phyloP scores from a whole-genome alignment of 495 filamentous ascomycete species.

The Penicillium waksmanii region DNA sequence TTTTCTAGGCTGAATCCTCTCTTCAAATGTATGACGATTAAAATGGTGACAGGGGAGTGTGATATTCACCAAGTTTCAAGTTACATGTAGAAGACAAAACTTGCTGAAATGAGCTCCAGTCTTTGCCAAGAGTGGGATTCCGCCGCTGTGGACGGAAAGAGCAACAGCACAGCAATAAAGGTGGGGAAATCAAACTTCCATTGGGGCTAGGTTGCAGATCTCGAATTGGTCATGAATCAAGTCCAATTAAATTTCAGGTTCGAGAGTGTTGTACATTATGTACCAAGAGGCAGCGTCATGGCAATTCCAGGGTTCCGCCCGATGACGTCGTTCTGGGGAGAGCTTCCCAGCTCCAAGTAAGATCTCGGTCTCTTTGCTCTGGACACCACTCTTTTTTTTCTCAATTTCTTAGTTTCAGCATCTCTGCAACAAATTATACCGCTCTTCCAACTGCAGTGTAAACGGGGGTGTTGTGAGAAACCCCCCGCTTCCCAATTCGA shows the following conservation, averaged over 20 bases:
- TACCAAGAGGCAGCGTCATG: slow-evolving; percentile 2
- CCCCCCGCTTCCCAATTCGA: not conserved
- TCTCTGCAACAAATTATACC: slow-evolving; percentile 2
- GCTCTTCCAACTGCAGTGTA: not conserved
- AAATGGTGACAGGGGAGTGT: no score
- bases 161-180: slow-evolving; percentile 13
- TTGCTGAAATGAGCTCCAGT: slow-evolving; percentile 6
- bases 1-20: not conserved
- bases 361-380: slow-evolving; percentile 7
- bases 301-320: slow-evolving; percentile 27
- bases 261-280: no score
- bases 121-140: slow-evolving; percentile 12
- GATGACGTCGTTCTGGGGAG: slow-evolving; percentile 30
- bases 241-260: not conserved
- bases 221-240: slow-evolving; percentile 11
- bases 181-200: slow-evolving; percentile 13
- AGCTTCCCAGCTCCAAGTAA: slow-evolving; percentile 7
- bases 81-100: not conserved
- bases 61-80: not conserved
- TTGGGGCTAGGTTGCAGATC: slow-evolving; percentile 6
- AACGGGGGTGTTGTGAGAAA: slow-evolving; percentile 9
- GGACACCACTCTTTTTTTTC: not conserved
- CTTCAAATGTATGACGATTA: no score
- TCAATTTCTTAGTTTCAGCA: not conserved
- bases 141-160: slow-evolving; percentile 5